A percentile compares a stretch with the other conserved stretches of the same genome.
These are phyloP conservation scores for Acanthamoeba culbertsoni DNA, from an alignment of 208 protist species.

Conservation along the genomic window DNA sequence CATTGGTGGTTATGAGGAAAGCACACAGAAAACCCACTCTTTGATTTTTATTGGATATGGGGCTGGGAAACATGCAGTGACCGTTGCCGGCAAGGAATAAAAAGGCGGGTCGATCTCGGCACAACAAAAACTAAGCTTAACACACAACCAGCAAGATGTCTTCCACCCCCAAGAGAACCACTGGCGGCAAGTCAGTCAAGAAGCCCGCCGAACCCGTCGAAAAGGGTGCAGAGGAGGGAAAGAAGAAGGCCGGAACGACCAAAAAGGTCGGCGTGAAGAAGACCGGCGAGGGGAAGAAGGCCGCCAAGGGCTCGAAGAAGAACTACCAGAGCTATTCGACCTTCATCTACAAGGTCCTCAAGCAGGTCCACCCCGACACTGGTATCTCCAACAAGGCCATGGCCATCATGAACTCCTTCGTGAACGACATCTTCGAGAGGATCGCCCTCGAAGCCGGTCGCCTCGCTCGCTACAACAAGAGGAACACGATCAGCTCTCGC, in stretches of 20 bases:
- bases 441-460: slow-evolving; percentile 95
- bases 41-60: not conserved
- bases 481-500: slow-evolving; percentile 93
- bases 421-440: slow-evolving; percentile 95
- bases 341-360: slow-evolving; percentile 88
- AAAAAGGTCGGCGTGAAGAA: slow-evolving; percentile 23
- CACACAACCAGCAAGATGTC: not conserved
- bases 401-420: slow-evolving; percentile 96
- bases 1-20: not conserved
- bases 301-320: slow-evolving; percentile 2
- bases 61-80: not conserved
- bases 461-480: slow-evolving; percentile 96
- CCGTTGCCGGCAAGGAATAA: not conserved
- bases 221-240: not conserved
- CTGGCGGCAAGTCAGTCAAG: not conserved
- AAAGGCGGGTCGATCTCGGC: not conserved
- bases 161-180: not conserved
- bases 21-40: not conserved
- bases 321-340: slow-evolving; percentile 68
- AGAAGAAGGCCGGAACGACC: slow-evolving; percentile 41
- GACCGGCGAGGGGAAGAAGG: slow-evolving; percentile 31
- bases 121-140: not conserved
- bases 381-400: slow-evolving; percentile 97
- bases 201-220: not conserved
- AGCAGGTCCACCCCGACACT: slow-evolving; percentile 96